Base-by-base conservation (phyloP, 176 grass and related monocot genomes). In the Tillandsia fasciculata region DNA sequence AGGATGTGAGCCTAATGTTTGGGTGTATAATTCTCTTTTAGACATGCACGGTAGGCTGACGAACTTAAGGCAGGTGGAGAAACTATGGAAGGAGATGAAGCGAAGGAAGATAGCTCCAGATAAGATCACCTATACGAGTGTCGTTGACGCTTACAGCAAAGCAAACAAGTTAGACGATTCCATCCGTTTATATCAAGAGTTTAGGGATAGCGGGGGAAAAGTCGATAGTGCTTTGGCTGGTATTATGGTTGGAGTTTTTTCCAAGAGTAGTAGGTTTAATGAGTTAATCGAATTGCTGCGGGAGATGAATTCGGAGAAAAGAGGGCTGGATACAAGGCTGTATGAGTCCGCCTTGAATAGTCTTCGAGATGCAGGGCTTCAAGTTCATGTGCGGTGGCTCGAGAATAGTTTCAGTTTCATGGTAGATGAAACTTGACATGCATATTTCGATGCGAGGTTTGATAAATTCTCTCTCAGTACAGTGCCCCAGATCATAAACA, bases 1-100 rank as follows among this genome's bases (percentile, higher is more conserved):
- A 20, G 84, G 84, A 70, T 97, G 86, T 49, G 77, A 79, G 76
- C 93, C 93, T 27, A 97, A 97, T 24, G 77, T 83, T 2, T 83
- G 78, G 59, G 89, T 97, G 24, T 97, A 97, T 77, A 97, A 97
- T 79, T 87, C 93, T 33, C 89, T 97, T 14, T 64, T 97, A n/a
- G 89, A 97, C 86, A 85, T 90, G 81, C 85, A 85, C 42, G 84
- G 89, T 24, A 79, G 77, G 68, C 52, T 90, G 7, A 81, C 80
- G 59, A 77, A 90, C 66, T 51, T 77, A 12, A 87, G 85, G 86
- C 86, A 90, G 65, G 89, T 88, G 9, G 93, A 97, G 72, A 97
- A 97, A 75, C 76, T 90, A 57, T 92, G 89, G 86, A 87, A 74
- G 69, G 89, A 92, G 84, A 97, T 97, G 93, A 28, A 72, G 75